These are phyloP conservation scores for Benincasa hispida DNA, from an alignment of 306 rosid species.

Conservation along the genomic window DNA sequence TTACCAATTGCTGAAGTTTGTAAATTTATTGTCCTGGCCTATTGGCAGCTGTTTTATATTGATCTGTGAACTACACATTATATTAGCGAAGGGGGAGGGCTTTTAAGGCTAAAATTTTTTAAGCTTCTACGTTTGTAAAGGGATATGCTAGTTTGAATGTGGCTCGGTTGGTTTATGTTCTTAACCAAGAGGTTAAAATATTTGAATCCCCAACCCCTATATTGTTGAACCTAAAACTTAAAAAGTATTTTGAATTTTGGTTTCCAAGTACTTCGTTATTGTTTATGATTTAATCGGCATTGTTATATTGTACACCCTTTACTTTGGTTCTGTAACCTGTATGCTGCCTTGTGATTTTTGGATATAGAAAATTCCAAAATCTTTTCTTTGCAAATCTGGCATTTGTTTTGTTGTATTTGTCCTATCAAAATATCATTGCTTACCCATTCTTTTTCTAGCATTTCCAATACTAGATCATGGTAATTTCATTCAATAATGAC, in stretches of 20 bases:
- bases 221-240: not conserved
- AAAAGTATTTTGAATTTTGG: not conserved
- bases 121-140: not conserved
- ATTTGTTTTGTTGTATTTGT: not conserved
- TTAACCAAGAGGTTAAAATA: not conserved
- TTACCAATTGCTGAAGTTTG: not conserved
- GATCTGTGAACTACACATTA: not conserved
- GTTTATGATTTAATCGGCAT: not conserved
- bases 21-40: not conserved
- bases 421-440: not conserved
- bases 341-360: not conserved
- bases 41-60: not conserved
- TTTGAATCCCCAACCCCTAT: not conserved
- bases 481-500: not conserved
- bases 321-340: not conserved
- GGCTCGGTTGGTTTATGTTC: no score
- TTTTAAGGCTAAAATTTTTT: not conserved
- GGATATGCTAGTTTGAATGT: no score
- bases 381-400: not conserved
- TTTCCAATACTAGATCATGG: not conserved
- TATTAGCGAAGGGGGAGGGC: not conserved
- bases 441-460: not conserved
- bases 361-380: not conserved
- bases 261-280: not conserved
- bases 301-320: not conserved